Evolutionary conservation across 805 yeast genomes (phyloP).

Genomic region (Zygoascus bituminiphila): DNA sequence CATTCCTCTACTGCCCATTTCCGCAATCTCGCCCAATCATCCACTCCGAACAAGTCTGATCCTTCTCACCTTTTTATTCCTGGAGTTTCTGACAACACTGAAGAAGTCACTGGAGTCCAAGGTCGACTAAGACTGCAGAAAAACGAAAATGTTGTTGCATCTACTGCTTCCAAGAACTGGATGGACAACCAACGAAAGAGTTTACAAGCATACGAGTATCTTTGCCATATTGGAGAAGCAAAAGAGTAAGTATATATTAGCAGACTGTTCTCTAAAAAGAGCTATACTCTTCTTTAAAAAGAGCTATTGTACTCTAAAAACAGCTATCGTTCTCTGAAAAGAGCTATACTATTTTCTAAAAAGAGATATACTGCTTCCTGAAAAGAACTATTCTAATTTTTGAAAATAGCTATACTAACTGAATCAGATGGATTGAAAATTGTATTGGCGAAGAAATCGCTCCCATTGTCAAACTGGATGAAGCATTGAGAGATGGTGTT

Average conservation of each 20-base stretch:
- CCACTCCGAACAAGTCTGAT: constrained; percentile 6
- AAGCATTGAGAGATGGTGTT: constrained; percentile 76
- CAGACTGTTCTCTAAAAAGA: not conserved
- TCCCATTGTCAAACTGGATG: constrained; percentile 50
- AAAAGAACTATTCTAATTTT: too few species aligned
- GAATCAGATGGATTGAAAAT: constrained; percentile 56
- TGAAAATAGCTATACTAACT: not conserved
- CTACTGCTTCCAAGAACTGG: constrained; percentile 26
- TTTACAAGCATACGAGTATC: constrained; percentile 59
- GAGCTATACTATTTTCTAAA: too few species aligned
- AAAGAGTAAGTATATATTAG: constrained; percentile 33
- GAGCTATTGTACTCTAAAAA: too few species aligned
- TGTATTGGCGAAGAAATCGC: constrained; percentile 52
- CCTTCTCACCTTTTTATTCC: constrained; percentile 15
- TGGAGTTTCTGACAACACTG: constrained; percentile 25
- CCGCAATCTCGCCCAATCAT: constrained; percentile 17
- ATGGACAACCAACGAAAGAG: constrained; percentile 36
- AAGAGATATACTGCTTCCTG: too few species aligned
- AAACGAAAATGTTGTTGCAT: constrained; percentile 19
- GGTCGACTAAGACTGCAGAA: constrained; percentile 28
- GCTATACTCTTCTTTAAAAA: too few species aligned
- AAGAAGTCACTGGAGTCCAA: constrained; percentile 28
- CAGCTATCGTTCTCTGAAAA: too few species aligned
- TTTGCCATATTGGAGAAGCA: constrained; percentile 76
- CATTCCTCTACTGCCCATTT: constrained; percentile 16